Evolutionary conservation across 331 rosid species (phyloP), one percentile per base, ranked within the genome.

Genomic region (Acacia concinna): DNA sequence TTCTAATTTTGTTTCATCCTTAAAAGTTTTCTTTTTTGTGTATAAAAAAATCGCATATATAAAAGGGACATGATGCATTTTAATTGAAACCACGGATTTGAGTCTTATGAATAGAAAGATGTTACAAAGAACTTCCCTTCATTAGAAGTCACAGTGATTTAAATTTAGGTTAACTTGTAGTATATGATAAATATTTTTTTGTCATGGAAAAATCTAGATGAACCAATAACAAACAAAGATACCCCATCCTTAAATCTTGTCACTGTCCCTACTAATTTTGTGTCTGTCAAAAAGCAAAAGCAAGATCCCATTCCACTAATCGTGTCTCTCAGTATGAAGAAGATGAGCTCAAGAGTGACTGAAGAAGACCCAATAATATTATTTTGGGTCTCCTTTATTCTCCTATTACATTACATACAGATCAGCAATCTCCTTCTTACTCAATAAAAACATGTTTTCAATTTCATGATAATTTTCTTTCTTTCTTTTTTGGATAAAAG

Each of bases 231-330:
- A 51, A 69, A 62, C 1, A 78, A 14, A 78, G 1, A 18, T 25
- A 49, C 56, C 81, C 81, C 83, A 85, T 81, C 81, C 46, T 49
- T 11, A 54, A 47, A 74, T 79, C 86, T 66, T 75, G 76, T 81
- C 81, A 74, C 57, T 27, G 83, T 74, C 85, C 79, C 78, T 44
- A 20, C 49, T 73, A 43, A 34, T 71, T 65, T 80, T 71, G 37
- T 52, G n/a, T 54, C 15, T 65, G 40, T 43, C 81, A 43, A 60
- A 40, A 59, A 72, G 74, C 23, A 43, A 68, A 83, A 78, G 77
- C 64, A 65, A 78, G 56, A 47, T 74, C 46, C 44, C 56, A 62
- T 40, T 32, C 20, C 66, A 68, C 79, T 31, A 6, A 59, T 68
- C 78, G 79, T 56, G 23, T 49, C 79, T 68, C 51, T 68, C 68